Conservation (phyloP, 2,329 filamentous ascomycete species). For the Venturiaceae sp. region DNA sequence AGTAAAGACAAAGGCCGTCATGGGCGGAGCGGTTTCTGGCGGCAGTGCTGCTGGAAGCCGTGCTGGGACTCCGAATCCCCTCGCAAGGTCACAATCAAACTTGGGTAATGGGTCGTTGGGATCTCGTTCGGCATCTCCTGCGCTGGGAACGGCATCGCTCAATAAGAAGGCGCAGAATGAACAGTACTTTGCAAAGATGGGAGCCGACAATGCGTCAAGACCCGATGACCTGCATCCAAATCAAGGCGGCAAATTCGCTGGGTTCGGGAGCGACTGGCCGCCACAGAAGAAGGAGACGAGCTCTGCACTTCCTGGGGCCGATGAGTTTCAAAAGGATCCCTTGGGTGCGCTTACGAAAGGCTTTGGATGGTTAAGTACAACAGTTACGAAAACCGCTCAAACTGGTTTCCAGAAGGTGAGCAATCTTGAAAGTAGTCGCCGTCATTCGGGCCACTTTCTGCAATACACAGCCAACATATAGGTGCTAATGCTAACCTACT, state of each 20-base stretch:
- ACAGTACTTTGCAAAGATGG: slow-evolving; percentile 80
- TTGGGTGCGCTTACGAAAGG: slow-evolving; percentile 81
- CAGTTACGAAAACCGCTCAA: slow-evolving; percentile 84
- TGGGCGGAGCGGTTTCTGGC: slow-evolving; percentile 19
- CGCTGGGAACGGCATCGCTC: slow-evolving; percentile 26
- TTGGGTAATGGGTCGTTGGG: slow-evolving; percentile 16
- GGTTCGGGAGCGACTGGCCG: slow-evolving; percentile 74
- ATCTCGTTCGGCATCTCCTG: slow-evolving; percentile 18
- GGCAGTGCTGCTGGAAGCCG: slow-evolving; percentile 24
- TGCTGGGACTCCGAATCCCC: slow-evolving; percentile 28
- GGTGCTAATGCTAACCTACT: neutral
- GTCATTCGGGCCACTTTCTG: neutral
- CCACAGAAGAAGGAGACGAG: slow-evolving; percentile 30
- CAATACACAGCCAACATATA: neutral
- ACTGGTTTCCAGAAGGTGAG: slow-evolving; percentile 74
- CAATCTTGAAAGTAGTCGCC: slow-evolving; percentile 1
- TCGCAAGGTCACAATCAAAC: slow-evolving; percentile 16
- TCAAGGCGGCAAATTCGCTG: slow-evolving; percentile 85
- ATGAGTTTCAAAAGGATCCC: slow-evolving; percentile 86
- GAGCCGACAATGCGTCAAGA: slow-evolving; percentile 69
- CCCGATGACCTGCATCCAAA: slow-evolving; percentile 68
- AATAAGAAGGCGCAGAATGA: slow-evolving; percentile 59
- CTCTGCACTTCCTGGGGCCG: slow-evolving; percentile 46
- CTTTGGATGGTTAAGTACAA: slow-evolving; percentile 87
- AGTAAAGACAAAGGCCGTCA: slow-evolving; percentile 19